Evolutionary conservation across 176 grass and related monocot genomes (phyloP), one percentile per base, ranked within the genome.

Genomic region (Cenchrus fungigraminus): DNA sequence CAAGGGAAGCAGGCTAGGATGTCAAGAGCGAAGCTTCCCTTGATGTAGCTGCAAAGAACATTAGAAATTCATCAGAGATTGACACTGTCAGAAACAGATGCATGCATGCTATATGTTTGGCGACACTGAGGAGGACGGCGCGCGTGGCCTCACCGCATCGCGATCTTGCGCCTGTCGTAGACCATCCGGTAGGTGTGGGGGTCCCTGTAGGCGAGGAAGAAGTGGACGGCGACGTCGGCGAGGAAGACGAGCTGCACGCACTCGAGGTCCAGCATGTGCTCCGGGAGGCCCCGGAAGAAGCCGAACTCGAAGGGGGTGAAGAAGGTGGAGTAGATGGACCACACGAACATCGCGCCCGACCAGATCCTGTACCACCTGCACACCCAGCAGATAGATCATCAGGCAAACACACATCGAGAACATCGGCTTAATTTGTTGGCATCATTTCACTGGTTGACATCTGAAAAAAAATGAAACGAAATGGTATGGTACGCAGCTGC

Each of bases 1-100:
- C 95, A 98, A 8, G 95, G 95, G 79, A 95, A 78, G 73, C 95
- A 98, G 68, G 91, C 93, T 15, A 98, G 95, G 61, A 98, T 25
- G 29, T 95, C 93, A 29, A 95, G 84, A 50, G 58, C 67, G 66
- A 98, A 95, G 79, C 87, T 90, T 50, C 91, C 85, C 73, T 83
- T 98, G 45, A 98, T 62, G 46, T 98, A 98, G 73, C 95, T 98
- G 77, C n/a, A 84, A 47, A 47, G 11, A 65, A 67, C 40, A 78
- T 15, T 9, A 51, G 60, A 52, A 47, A 67, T 71, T 52, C 60
- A 67, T 52, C 60, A 67, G 65, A 68, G 37, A 40, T 40, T 4
- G 37, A 45, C 56, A 79, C 25, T 63, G 6, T 54, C 31, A 55
- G 49, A 25, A 46, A 46, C 5, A 45, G 52, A 20, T 10, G 54